Conservation (phyloP, 805 yeast genomes). For the Wickerhamiella alocasiicola region DNA sequence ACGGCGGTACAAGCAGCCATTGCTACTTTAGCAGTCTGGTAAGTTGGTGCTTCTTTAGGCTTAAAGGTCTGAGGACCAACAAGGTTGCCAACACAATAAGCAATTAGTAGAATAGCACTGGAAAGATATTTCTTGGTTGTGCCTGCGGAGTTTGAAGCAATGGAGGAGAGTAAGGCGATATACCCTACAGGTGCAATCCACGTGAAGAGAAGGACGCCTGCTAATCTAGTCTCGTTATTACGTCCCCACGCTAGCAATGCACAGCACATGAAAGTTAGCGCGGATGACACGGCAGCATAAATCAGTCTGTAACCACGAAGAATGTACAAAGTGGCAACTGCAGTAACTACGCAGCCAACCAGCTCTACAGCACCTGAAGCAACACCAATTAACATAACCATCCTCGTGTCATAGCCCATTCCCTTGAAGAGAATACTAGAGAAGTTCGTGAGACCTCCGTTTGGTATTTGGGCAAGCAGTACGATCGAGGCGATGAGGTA, state of each 20-base stretch:
- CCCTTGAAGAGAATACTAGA: constrained; percentile 34
- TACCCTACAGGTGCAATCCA: constrained; percentile 23
- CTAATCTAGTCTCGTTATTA: constrained; percentile 29
- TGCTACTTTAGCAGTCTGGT: constrained; percentile 44
- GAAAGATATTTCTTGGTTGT: constrained; percentile 50
- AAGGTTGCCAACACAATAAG: constrained; percentile 55
- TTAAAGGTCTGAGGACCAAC: constrained; percentile 65
- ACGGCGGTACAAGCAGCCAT: constrained; percentile 42
- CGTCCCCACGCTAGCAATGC: constrained; percentile 36
- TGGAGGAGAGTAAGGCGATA: constrained; percentile 6
- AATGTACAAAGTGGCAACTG: constrained; percentile 13
- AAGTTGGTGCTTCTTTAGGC: constrained; percentile 43
- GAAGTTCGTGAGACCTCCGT: constrained; percentile 36
- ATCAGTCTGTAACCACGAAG: constrained; percentile 14
- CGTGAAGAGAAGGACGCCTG: constrained; percentile 31
- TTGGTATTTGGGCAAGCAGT: constrained; percentile 1
- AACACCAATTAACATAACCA: constrained; percentile 33
- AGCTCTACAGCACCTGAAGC: constrained; percentile 34
- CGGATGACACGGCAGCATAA: constrained; percentile 37
- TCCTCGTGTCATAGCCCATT: constrained; percentile 20
- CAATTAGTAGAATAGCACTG: constrained; percentile 47
- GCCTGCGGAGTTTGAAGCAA: constrained; percentile 48
- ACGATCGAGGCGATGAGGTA: constrained; percentile 29
- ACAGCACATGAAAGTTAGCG: constrained; percentile 34
- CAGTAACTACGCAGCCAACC: constrained; percentile 15